These are phyloP conservation scores for Cutaneotrichosporon sp. DNA, from an alignment of 1,284 basidiomycete genomes.

Conservation along the genomic window DNA sequence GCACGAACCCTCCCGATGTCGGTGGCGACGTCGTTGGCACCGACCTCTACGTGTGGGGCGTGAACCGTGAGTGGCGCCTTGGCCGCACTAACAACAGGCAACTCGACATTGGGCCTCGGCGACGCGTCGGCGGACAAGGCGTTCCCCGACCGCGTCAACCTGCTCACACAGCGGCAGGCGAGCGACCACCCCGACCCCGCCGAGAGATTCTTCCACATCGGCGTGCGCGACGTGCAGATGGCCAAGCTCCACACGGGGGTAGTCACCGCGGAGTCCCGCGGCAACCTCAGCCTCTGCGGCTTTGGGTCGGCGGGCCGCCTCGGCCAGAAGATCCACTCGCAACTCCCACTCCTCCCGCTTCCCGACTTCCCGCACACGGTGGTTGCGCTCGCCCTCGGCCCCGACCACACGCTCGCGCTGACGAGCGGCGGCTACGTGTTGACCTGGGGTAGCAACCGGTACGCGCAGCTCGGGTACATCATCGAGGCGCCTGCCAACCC, in stretches of 20 bases:
- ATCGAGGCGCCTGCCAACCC: conserved; percentile 61
- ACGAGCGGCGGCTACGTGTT: conserved; percentile 78
- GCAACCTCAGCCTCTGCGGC: conserved; percentile 81
- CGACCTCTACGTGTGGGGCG: conserved; percentile 88
- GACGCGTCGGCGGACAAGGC: conserved; percentile 72
- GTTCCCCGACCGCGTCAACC: conserved; percentile 75
- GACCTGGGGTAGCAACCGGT: conserved; percentile 88
- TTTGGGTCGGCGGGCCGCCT: conserved; percentile 82
- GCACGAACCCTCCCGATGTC: conserved; percentile 60
- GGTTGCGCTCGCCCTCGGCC: conserved; percentile 75
- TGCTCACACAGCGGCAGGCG: conserved; percentile 56
- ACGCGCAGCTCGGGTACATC: conserved; percentile 83
- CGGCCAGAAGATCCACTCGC: conserved; percentile 75
- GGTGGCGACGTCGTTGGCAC: conserved; percentile 52
- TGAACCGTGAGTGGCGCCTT: conserved; percentile 61
- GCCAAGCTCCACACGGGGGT: conserved; percentile 78
- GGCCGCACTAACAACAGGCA: conserved; percentile 56
- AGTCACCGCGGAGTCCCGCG: conserved; percentile 69
- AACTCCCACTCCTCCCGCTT: conserved; percentile 69
- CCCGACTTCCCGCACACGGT: conserved; percentile 62
- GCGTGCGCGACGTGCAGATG: conserved; percentile 72
- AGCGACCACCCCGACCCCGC: conserved; percentile 43
- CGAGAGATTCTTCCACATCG: conserved; percentile 57
- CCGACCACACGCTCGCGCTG: conserved; percentile 89
- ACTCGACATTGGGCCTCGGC: conserved; percentile 79